Base-by-base conservation (phyloP, 164 flowering plant species). In the Protea cynaroides region DNA sequence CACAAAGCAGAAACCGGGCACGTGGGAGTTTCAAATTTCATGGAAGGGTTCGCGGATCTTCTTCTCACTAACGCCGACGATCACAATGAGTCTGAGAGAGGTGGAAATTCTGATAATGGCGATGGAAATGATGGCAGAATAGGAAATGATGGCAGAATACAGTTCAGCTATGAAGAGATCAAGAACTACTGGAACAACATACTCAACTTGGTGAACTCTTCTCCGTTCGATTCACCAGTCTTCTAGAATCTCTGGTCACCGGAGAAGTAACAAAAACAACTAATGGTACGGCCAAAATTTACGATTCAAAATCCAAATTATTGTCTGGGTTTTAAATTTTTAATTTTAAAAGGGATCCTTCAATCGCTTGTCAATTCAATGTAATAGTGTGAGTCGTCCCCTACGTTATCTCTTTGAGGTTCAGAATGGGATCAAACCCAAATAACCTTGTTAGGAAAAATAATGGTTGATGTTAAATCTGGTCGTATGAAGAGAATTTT, bases 171-270 rank as follows among this genome's bases (percentile, higher is more conserved):
- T 29, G 88, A 84, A 38, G 90, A 82, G 69, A 78, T 79, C 77
- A 89, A 89, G 74, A 85, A 78, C 61, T 90, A 92, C 66, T 92
- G 98, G 98, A 86, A 81, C 67, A 85, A 75, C 52, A 86, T 92
- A 71, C 91, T 92, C 38, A 77, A 86, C 70, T 69, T 89, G 80
- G 95, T 85, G 59, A 83, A 92, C 67, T n/a, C n/a, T n/a, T n/a
- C 95, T 1, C 88, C 88, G 6, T 75, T 86, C 0, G 75, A 76
- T 66, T 80, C 91, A 0, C 81, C 86, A 2, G 78, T 81, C 71
- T 86, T 87, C 64, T 88, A 68, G 61, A 46, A n/a, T 44, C 25
- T 22, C 65, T 53, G 64, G 46, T 8, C 46, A 10, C 46, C 4
- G 1, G 8, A 40, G 14, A 40, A 37, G 40, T 37, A 9, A 37